A percentile compares a stretch with the other conserved stretches of the same genome.
phyloP scores from a whole-genome alignment of 73 alveolate genomes.

The Uronychia setigera region DNA sequence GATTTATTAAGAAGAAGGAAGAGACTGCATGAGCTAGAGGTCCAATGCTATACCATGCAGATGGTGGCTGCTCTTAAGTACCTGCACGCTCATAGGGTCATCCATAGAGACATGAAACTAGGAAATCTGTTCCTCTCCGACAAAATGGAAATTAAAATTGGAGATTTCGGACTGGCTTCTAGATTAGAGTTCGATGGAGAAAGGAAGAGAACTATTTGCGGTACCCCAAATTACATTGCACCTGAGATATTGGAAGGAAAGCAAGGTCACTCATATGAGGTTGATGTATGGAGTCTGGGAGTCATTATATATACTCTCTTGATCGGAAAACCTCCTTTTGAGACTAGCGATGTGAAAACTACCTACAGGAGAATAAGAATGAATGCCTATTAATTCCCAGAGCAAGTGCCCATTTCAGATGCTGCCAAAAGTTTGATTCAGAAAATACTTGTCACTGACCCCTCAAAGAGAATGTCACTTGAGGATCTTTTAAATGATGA shows the following conservation, averaged over 20 bases:
- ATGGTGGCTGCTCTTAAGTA: constrained; percentile 92
- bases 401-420: constrained; percentile 86
- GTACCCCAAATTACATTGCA: constrained; percentile 98
- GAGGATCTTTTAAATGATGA: constrained; percentile 92
- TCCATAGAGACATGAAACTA: constrained; percentile 97
- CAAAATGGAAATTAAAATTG: constrained; percentile 96
- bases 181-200: constrained; percentile 98
- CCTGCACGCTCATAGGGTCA: constrained; percentile 92
- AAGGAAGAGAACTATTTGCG: constrained; percentile 96
- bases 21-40: constrained; percentile 94
- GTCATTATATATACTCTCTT: constrained; percentile 93
- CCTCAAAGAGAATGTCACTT: constrained; percentile 92
- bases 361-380: constrained; percentile 91
- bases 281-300: constrained; percentile 98
- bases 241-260: constrained; percentile 96
- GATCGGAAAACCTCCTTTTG: constrained; percentile 97
- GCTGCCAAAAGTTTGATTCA: constrained; percentile 91
- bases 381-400: constrained; percentile 90
- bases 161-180: constrained; percentile 98
- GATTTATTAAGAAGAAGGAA: constrained; percentile 96
- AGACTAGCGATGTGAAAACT: constrained; percentile 88
- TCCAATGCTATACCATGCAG: constrained; percentile 88
- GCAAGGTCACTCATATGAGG: constrained; percentile 97
- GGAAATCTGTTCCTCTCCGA: constrained; percentile 95
- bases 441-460: constrained; percentile 86